A percentile compares a stretch with the other conserved stretches of the same genome.
Evolutionary conservation across 1,284 basidiomycete species (phyloP).

Genomic region (Nidula niveotomentosa): DNA sequence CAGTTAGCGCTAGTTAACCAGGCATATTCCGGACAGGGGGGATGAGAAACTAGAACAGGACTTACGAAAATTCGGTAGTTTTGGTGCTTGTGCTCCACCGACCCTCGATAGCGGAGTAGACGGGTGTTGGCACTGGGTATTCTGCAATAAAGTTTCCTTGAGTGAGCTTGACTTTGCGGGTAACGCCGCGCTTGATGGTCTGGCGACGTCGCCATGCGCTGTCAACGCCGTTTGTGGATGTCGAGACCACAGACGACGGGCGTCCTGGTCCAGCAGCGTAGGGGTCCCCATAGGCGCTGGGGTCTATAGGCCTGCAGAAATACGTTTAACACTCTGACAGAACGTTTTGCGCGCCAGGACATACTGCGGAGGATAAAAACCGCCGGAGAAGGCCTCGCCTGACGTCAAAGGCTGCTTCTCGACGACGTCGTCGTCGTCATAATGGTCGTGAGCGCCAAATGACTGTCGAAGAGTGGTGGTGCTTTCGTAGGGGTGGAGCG

Average conservation of each 20-base stretch:
- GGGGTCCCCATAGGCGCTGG: constrained; percentile 65
- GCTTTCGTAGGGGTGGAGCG: constrained; percentile 47
- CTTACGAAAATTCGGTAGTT: constrained; percentile 85
- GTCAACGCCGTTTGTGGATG: constrained; percentile 65
- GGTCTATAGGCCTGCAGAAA: constrained; percentile 52
- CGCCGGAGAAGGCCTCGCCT: constrained; percentile 50
- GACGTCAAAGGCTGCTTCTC: constrained; percentile 74
- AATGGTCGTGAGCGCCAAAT: constrained; percentile 41
- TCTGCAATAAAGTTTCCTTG: constrained; percentile 91
- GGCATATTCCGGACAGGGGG: too few relatives aligned
- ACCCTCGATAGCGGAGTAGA: constrained; percentile 82
- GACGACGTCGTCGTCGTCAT: constrained; percentile 63
- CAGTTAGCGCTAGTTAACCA: not conserved
- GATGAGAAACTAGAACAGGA: constrained; percentile 11
- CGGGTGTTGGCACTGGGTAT: constrained; percentile 87
- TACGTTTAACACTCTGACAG: too few relatives aligned
- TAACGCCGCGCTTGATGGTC: constrained; percentile 89
- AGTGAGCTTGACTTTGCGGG: constrained; percentile 92
- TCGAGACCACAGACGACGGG: constrained; percentile 64
- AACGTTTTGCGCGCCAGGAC: not conserved
- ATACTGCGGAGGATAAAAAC: constrained; percentile 72
- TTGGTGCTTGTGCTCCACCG: constrained; percentile 68
- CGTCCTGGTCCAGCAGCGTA: constrained; percentile 40
- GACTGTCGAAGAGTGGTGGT: constrained; percentile 54
- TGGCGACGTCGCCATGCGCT: constrained; percentile 84